Evolutionary conservation across 1,139 yeast species (phyloP), one percentile per base, ranked within the genome.

Genomic region (Pichia kudriavzevii): DNA sequence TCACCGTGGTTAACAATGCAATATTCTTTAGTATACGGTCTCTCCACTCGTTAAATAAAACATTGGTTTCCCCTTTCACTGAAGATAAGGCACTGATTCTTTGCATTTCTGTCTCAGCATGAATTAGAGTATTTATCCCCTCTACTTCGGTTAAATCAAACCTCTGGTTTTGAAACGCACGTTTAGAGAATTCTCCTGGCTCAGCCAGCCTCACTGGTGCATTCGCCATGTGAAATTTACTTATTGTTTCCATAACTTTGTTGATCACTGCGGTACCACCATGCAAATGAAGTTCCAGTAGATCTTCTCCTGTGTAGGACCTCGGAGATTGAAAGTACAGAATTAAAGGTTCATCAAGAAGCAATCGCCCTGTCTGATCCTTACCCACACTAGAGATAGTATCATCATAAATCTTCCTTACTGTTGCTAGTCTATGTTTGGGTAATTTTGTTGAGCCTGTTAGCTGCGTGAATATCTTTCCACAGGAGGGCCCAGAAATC

Each of bases 271-370:
- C 96, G 10, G 72, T 75, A 7, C 98, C 96, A 3, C 99, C 99
- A 56, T 91, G 99, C 2, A 84, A 58, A 53, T 91, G 97, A 14
- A 91, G 56, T 50, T 91, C 99, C 11, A 88, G 61, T 22, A 81
- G 50, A 49, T 91, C 96, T 57, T 91, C 97, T 1, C 98, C 98
- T 0, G 97, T 91, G 50, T 80, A 93, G 0, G 95, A 79, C n/a
- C 66, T 63, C 0, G 97, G 97, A 2, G 71, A 72, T 16, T 72
- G 57, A 58, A 88, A 87, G 49, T 61, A 80, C 2, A 87, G 49
- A 0, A 82, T 66, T 16, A 91, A 57, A 0, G 95, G 84, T 45
- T 82, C 81, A 57, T 91, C 99, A 4, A 91, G 59, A 1, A 84
- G 47, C 2, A 54, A 43, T n/a, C n/a, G n/a, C 4, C 42, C 34